Conservation (phyloP, 257 asterid genomes). For the Nicotiana tomentosiformis region DNA sequence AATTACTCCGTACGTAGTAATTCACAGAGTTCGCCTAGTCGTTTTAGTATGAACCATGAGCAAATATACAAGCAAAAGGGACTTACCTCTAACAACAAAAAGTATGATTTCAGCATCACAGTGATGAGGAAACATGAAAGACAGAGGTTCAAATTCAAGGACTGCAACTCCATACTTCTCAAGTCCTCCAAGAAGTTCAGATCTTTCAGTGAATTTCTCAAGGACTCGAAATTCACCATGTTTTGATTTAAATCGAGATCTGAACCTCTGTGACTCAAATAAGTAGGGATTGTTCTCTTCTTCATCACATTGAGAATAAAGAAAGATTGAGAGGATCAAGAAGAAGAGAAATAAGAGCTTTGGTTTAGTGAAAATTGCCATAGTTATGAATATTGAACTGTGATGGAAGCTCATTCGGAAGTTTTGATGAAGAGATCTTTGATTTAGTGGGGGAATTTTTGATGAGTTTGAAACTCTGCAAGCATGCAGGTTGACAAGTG, state of each 20-base stretch:
- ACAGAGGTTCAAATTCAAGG: slow-evolving; percentile 34
- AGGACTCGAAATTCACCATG: slow-evolving; percentile 36
- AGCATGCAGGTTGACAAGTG: slow-evolving; percentile 18
- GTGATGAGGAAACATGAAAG: slow-evolving; percentile 45
- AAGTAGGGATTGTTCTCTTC: slow-evolving; percentile 24
- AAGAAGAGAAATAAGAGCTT: neutral
- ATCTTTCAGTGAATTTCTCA: slow-evolving; percentile 26
- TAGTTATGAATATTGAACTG: neutral
- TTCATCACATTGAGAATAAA: neutral
- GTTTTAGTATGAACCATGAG: too few relatives aligned
- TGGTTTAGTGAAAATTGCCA: neutral
- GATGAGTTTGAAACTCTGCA: neutral
- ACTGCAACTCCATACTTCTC: slow-evolving; percentile 29
- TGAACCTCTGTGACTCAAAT: slow-evolving; percentile 25
- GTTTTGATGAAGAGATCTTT: too few relatives aligned
- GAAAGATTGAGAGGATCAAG: neutral
- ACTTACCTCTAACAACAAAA: slow-evolving; percentile 15
- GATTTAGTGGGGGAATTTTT: neutral
- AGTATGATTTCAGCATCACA: slow-evolving; percentile 29
- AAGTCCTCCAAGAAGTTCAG: slow-evolving; percentile 34
- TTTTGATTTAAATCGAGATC: slow-evolving; percentile 17
- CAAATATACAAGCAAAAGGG: neutral
- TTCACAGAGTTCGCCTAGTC: too few relatives aligned
- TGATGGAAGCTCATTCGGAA: too few relatives aligned
- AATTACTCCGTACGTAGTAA: too few relatives aligned